Percentiles rank a stretch among this genome's conserved stretches.
phyloP scores from a whole-genome alignment of 1,284 basidiomycete species.

The Austroboletus novae-zelandiae region DNA sequence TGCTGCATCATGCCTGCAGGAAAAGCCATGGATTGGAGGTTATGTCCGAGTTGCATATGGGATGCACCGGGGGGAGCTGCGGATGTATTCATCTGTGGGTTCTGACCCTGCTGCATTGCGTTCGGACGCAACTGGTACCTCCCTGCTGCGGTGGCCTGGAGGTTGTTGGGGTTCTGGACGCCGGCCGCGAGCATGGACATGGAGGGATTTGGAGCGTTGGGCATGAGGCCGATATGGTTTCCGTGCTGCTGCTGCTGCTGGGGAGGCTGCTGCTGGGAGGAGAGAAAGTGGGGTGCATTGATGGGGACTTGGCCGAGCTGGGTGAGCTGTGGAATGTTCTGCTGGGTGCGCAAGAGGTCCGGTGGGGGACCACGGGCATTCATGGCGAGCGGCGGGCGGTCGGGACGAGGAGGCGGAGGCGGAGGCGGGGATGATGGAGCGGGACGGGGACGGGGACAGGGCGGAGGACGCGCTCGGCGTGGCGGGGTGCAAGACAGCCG shows the following conservation, averaged over 20 bases:
- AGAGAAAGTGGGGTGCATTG: conserved; percentile 37
- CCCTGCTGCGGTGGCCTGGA: conserved; percentile 18
- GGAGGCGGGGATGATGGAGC: not conserved
- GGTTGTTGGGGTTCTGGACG: conserved; percentile 20
- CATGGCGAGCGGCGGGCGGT: conserved; percentile 19
- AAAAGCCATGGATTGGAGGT: conserved; percentile 40
- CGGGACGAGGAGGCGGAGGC: not conserved
- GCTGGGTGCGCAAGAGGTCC: conserved; percentile 44
- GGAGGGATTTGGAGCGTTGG: conserved; percentile 23
- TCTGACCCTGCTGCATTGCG: conserved; percentile 34
- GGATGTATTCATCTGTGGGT: conserved; percentile 40
- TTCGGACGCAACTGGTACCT: conserved; percentile 31
- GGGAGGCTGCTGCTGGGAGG: conserved; percentile 34
- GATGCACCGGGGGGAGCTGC: conserved; percentile 30
- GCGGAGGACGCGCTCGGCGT: not conserved
- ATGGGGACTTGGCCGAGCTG: conserved; percentile 34
- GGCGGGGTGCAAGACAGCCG: not conserved
- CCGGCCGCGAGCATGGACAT: conserved; percentile 28
- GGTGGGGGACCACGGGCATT: conserved; percentile 36
- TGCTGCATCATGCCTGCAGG: conserved; percentile 38
- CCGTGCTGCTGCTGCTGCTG: conserved; percentile 32
- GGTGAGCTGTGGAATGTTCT: conserved; percentile 41
- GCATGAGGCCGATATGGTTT: conserved; percentile 34
- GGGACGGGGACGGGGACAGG: conserved; percentile 2
- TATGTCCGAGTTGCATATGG: conserved; percentile 40